Evolutionary conservation across 108 stramenopile genomes (phyloP), one percentile per base, ranked within the genome.

Genomic region (Pseudonitzschia pungens): DNA sequence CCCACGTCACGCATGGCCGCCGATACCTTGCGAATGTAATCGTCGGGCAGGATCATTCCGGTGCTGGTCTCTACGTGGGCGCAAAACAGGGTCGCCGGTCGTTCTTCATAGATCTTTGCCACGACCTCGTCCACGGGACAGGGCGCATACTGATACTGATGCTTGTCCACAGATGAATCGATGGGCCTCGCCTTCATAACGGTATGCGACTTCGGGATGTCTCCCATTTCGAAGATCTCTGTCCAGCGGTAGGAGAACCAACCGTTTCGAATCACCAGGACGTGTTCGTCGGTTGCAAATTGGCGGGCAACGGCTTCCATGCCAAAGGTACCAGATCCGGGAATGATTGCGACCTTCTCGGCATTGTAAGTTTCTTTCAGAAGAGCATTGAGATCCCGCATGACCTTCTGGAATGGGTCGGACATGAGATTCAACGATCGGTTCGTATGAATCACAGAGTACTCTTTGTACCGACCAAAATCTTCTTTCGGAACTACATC

Each of bases 241-340:
- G 94, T 94, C 96, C 96, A 97, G 5, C 96, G 89, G 72, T 86
- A 97, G 62, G 77, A 80, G 74, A 97, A 97, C 93, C 93, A 97
- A 0, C 96, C 96, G 58, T 97, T 92, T 42, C 96, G 84, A 71
- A 97, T 86, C 28, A 97, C 94, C 84, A 97, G 89, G 69, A 91
- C 92, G 71, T 97, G 86, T 77, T 95, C 79, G 67, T 92, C 84
- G 66, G 83, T 89, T n/a, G 87, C 96, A 81, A 94, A 97, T 73
- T 94, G 93, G 59, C 96, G 90, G 6, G 96, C 96, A 12, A 92
- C 94, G 29, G 94, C 85, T 79, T 95, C 92, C 93, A 90, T 92
- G 43, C 91, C 85, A 86, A 83, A 88, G 26, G 95, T 95, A 83
- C 98, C 87, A 73, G 86, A 83, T 72, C 96, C 96, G 29, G 96